Conservation (phyloP, 257 asterid genomes). For the Lavandula angustifolia region DNA sequence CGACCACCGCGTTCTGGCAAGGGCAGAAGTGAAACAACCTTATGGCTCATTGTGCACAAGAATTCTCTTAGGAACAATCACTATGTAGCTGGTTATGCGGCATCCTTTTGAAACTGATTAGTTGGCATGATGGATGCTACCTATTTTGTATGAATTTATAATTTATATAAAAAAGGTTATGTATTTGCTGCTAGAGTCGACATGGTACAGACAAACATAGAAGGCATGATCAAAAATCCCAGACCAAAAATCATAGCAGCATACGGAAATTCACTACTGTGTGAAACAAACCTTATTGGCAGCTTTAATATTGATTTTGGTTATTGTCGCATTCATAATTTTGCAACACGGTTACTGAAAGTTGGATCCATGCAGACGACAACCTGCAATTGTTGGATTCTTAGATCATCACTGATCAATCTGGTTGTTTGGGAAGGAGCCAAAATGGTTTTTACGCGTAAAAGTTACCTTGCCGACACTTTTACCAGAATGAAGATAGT, state of each 20-base stretch:
- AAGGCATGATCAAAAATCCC: not conserved
- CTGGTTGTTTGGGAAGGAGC: not conserved
- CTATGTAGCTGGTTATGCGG: not conserved
- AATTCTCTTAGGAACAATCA: not conserved
- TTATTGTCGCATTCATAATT: slow-evolving; percentile 39
- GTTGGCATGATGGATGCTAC: not conserved
- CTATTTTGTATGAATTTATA: not conserved
- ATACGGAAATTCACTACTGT: not conserved
- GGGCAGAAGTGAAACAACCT: not conserved
- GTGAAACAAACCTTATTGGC: not conserved
- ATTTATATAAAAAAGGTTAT: not conserved
- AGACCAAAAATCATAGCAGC: not conserved
- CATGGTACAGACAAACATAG: not conserved
- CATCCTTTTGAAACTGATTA: not conserved
- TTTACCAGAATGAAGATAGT: slow-evolving; percentile 87
- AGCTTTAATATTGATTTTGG: not conserved
- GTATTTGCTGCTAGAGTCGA: not conserved
- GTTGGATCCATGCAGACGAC: slow-evolving; percentile 82
- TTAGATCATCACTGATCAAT: not conserved
- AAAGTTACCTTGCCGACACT: slow-evolving; percentile 89
- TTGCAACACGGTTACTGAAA: slow-evolving; percentile 51
- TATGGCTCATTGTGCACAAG: not conserved
- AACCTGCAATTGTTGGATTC: slow-evolving; percentile 49
- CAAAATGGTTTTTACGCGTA: not conserved
- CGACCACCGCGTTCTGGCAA: not conserved